Evolutionary conservation across 164 flowering plant species (phyloP).

Genomic region (Berberis thunbergii): DNA sequence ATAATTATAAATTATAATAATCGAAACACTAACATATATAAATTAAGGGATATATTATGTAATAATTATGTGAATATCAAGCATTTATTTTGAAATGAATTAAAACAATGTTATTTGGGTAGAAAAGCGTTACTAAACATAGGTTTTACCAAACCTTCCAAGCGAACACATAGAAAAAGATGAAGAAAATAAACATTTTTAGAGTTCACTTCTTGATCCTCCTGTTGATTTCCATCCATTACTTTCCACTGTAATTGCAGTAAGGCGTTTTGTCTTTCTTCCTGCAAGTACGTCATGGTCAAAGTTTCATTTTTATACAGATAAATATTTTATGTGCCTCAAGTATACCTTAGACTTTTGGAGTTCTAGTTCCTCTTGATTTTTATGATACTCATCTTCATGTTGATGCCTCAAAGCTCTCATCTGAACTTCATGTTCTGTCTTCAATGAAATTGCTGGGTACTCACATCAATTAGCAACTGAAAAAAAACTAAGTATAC

Average conservation of each 20-base stretch:
- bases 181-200: conserved; percentile 39
- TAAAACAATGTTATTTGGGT: no score
- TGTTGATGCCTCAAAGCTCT: conserved; percentile 53
- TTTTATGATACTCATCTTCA: conserved; percentile 66
- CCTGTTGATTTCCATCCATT: conserved; percentile 52
- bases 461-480: conserved; percentile 6
- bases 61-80: no score
- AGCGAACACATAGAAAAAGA: not conserved
- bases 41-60: no score
- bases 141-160: not conserved
- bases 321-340: not conserved
- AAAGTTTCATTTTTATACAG: not conserved
- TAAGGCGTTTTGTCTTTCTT: conserved; percentile 78
- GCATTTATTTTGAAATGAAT: no score
- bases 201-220: conserved; percentile 79
- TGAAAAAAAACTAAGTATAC: conserved; percentile 3
- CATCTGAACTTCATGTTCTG: conserved; percentile 70
- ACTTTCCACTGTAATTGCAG: conserved; percentile 92
- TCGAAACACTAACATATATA: no score
- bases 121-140: not conserved
- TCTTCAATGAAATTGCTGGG: conserved; percentile 26
- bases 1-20: no score
- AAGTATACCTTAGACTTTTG: conserved; percentile 64
- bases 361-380: conserved; percentile 67
- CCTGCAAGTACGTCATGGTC: conserved; percentile 34